A percentile compares a stretch with the other conserved stretches of the same genome.
These are phyloP conservation scores for Aegilops longissima DNA, from an alignment of 176 grass and related monocot species.

Conservation along the genomic window DNA sequence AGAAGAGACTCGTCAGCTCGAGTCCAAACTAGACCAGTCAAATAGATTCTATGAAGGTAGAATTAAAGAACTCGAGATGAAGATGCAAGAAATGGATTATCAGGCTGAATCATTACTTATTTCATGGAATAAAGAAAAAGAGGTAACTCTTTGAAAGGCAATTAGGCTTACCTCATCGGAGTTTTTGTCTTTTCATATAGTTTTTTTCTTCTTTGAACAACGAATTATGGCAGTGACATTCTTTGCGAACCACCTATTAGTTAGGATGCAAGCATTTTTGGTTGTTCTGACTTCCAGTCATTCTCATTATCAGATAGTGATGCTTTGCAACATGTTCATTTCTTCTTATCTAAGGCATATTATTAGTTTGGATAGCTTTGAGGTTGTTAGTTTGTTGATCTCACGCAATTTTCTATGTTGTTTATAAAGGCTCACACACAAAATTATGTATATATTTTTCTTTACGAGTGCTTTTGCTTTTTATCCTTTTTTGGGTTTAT, in stretches of 20 bases:
- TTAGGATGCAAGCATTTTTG: background rate
- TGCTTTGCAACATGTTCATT: background rate
- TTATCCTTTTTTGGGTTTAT: too few relatives aligned
- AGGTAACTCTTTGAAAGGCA: background rate
- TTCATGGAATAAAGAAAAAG: background rate
- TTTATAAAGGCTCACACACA: background rate
- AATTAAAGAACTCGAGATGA: background rate
- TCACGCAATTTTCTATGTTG: background rate
- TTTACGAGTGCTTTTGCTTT: too few relatives aligned
- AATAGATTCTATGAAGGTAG: constrained; percentile 5
- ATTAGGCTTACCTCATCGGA: background rate
- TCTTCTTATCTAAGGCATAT: background rate
- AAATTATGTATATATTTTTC: background rate
- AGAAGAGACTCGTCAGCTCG: constrained; percentile 35
- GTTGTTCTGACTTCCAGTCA: background rate
- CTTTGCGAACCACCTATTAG: background rate
- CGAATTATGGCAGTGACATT: background rate
- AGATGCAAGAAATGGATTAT: background rate
- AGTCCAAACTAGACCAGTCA: constrained; percentile 47
- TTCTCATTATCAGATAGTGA: background rate
- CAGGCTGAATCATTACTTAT: background rate
- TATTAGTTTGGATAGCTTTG: background rate
- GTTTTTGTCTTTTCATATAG: background rate
- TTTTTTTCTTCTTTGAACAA: background rate
- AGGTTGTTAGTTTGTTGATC: background rate